Conservation (phyloP, 768 basidiomycete species). For the Pulveroboletus ravenelii region DNA sequence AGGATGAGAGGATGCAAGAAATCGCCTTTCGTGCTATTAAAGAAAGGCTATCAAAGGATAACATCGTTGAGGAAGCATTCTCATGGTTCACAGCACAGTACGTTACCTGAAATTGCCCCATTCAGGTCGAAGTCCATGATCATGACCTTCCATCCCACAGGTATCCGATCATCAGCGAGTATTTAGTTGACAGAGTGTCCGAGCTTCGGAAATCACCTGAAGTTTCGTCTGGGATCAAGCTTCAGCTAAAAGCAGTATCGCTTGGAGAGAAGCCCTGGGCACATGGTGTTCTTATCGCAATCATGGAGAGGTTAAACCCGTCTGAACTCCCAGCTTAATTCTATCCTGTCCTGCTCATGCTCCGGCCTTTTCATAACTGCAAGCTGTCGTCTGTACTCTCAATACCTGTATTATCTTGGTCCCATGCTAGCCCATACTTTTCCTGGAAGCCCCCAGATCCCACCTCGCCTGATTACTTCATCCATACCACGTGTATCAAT, state of each 20-base stretch:
- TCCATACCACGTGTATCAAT: slow-evolving; percentile 54
- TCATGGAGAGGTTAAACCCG: slow-evolving; percentile 22
- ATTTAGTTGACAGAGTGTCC: slow-evolving; percentile 17
- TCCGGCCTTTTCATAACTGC: background rate
- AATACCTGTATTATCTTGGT: slow-evolving; percentile 8
- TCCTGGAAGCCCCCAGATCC: slow-evolving; percentile 63
- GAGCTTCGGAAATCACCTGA: slow-evolving; percentile 21
- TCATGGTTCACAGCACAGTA: slow-evolving; percentile 31
- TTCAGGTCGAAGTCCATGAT: background rate
- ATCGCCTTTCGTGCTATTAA: slow-evolving; percentile 23
- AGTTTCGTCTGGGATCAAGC: slow-evolving; percentile 18
- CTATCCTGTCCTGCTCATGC: background rate
- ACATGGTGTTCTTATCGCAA: slow-evolving; percentile 15
- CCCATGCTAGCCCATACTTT: slow-evolving; percentile 45
- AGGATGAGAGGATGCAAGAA: slow-evolving; percentile 24
- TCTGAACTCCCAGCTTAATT: slow-evolving; percentile 3
- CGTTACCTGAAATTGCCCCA: slow-evolving; percentile 5
- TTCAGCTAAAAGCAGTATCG: slow-evolving; percentile 20
- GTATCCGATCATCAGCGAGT: slow-evolving; percentile 9
- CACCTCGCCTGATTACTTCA: slow-evolving; percentile 69
- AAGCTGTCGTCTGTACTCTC: background rate
- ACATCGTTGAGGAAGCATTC: slow-evolving; percentile 28
- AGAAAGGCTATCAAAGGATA: slow-evolving; percentile 19
- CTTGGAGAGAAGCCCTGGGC: slow-evolving; percentile 27
- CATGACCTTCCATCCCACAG: slow-evolving; percentile 8